A percentile compares a stretch with the other conserved stretches of the same genome.
Conservation (phyloP, 192 early-diverging fungal genomes). For the Piromyces sp. region DNA sequence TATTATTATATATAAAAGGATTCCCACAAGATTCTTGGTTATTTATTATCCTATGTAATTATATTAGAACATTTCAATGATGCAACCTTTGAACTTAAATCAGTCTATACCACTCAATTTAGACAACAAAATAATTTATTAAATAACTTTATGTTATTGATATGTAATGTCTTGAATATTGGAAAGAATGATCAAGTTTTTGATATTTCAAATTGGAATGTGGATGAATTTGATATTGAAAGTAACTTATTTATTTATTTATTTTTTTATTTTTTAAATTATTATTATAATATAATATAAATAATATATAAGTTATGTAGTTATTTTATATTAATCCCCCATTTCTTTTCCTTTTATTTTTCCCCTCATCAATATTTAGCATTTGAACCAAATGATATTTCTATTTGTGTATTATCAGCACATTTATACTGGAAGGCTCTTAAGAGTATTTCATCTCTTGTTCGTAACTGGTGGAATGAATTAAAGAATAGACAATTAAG, state of each 20-base stretch:
- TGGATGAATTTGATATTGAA: slow-evolving; percentile 40
- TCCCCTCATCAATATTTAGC: no score
- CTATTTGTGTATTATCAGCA: slow-evolving; percentile 33
- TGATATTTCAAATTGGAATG: slow-evolving; percentile 50
- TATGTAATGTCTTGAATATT: slow-evolving; percentile 51
- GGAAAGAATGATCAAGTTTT: slow-evolving; percentile 26
- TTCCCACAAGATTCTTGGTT: slow-evolving; percentile 33
- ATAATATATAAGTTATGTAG: no score
- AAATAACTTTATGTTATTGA: slow-evolving; percentile 31
- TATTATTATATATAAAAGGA: slow-evolving; percentile 2
- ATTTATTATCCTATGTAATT: slow-evolving; percentile 52
- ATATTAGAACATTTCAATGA: slow-evolving; percentile 62
- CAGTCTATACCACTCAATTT: slow-evolving; percentile 31
- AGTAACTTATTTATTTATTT: slow-evolving; percentile 5
- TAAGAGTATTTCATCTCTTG: slow-evolving; percentile 44
- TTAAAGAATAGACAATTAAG: slow-evolving; percentile 59
- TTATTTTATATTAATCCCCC: no score
- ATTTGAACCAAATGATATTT: slow-evolving; percentile 38
- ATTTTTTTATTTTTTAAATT: neutral
- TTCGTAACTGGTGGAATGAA: slow-evolving; percentile 62
- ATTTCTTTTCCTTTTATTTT: no score
- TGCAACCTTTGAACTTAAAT: slow-evolving; percentile 22
- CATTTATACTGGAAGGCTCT: slow-evolving; percentile 55
- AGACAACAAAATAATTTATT: slow-evolving; percentile 25
- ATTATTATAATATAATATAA: no score